Conservation (phyloP, 1,284 basidiomycete species). For the Naganishia sp. region DNA sequence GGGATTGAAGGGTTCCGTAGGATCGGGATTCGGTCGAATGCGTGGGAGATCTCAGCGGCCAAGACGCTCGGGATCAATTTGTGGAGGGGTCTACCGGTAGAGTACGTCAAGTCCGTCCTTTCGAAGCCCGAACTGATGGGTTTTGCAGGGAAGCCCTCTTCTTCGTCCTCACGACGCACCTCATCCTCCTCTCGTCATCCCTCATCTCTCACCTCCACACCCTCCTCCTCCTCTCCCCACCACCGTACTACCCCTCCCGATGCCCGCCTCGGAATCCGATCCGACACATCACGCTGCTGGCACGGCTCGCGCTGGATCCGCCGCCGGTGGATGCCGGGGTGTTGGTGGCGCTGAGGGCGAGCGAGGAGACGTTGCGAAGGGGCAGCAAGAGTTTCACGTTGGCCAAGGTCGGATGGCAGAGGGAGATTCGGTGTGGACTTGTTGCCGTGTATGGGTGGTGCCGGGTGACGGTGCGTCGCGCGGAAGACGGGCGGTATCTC, state of each 20-base stretch:
- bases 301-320: conserved; percentile 39
- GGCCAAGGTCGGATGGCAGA: conserved; percentile 46
- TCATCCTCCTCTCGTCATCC: conserved; percentile 42
- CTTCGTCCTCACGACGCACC: conserved; percentile 45
- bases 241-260: conserved; percentile 26
- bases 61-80: conserved; percentile 41
- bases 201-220: conserved; percentile 45
- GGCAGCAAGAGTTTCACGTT: conserved; percentile 49
- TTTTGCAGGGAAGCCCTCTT: conserved; percentile 44
- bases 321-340: conserved; percentile 38
- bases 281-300: conserved; percentile 42
- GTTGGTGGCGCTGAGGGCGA: conserved; percentile 36
- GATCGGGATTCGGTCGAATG: conserved; percentile 40
- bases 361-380: conserved; percentile 42
- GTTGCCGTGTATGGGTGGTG: conserved; percentile 50
- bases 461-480: conserved; percentile 43
- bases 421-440: conserved; percentile 47
- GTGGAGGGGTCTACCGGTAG: conserved; percentile 44
- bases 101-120: conserved; percentile 37
- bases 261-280: conserved; percentile 43
- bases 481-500: too few species aligned
- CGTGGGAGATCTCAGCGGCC: conserved; percentile 41
- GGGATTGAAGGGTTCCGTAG: conserved; percentile 24
- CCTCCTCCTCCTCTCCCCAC: conserved; percentile 24
- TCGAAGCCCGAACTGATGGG: neutral